phyloP scores from a whole-genome alignment of 805 yeast genomes.

The Candida boleticola region DNA sequence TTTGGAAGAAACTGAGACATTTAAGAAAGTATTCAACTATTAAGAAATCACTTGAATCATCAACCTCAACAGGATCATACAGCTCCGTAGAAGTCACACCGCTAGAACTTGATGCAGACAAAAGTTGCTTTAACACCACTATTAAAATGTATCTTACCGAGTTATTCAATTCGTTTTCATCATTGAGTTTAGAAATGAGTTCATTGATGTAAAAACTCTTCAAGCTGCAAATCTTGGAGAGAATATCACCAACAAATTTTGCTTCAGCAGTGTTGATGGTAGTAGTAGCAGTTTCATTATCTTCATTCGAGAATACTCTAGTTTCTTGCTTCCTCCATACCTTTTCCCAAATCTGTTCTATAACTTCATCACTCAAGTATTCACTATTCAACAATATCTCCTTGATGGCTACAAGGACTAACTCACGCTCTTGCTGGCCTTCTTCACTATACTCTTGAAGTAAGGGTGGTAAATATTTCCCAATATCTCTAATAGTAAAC shows the following conservation, averaged over 20 bases:
- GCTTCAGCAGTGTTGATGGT: slow-evolving; percentile 20
- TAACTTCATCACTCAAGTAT: slow-evolving; percentile 17
- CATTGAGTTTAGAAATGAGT: slow-evolving; percentile 10
- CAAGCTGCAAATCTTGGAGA: slow-evolving; percentile 23
- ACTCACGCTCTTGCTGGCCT: slow-evolving; percentile 11
- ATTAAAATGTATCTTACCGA: slow-evolving; percentile 26
- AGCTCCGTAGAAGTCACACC: neutral
- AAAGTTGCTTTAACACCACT: slow-evolving; percentile 32
- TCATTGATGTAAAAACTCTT: slow-evolving; percentile 15
- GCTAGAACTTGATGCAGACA: slow-evolving; percentile 7
- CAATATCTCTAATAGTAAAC: slow-evolving; percentile 39
- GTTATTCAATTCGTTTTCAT: slow-evolving; percentile 10
- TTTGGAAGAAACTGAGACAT: slow-evolving; percentile 22
- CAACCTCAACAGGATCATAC: slow-evolving; percentile 10
- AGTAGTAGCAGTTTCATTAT: neutral
- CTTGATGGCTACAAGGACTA: slow-evolving; percentile 21
- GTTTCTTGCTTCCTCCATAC: slow-evolving; percentile 12
- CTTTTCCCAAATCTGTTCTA: slow-evolving; percentile 22
- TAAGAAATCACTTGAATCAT: no score
- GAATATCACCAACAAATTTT: slow-evolving; percentile 34
- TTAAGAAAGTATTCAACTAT: slow-evolving; percentile 14
- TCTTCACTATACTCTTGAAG: slow-evolving; percentile 21
- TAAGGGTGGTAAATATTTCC: slow-evolving; percentile 36
- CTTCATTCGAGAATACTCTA: slow-evolving; percentile 5
- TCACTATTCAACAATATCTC: neutral